Evolutionary conservation across 202 grass and related monocot species (phyloP).

Genomic region (Brachypodium distachyon): DNA sequence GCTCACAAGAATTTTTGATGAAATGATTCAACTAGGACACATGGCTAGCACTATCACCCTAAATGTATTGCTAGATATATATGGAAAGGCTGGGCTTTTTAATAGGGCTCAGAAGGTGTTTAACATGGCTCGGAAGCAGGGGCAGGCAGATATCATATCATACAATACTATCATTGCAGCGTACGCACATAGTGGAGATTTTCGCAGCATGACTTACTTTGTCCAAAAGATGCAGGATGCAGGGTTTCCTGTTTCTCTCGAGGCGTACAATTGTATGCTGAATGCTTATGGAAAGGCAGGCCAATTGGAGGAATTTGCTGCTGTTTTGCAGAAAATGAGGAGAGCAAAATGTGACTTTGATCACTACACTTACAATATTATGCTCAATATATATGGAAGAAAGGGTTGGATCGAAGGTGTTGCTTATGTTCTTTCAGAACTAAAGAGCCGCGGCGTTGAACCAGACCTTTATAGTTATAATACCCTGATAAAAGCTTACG

Average conservation of each 20-base stretch:
- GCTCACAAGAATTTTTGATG: slow-evolving; percentile 77
- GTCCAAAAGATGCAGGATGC: slow-evolving; percentile 62
- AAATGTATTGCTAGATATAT: slow-evolving; percentile 86
- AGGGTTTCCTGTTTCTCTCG: slow-evolving; percentile 69
- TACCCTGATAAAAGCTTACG: slow-evolving; percentile 84
- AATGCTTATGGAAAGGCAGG: slow-evolving; percentile 87
- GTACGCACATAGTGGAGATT: slow-evolving; percentile 58
- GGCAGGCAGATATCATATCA: slow-evolving; percentile 64
- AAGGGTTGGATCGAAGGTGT: slow-evolving; percentile 81
- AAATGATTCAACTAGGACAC: slow-evolving; percentile 68
- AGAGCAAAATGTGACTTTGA: slow-evolving; percentile 56
- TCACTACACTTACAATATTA: slow-evolving; percentile 96
- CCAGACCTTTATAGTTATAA: slow-evolving; percentile 85
- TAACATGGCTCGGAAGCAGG: slow-evolving; percentile 61
- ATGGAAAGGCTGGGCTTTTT: slow-evolving; percentile 70
- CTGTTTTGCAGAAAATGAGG: slow-evolving; percentile 86
- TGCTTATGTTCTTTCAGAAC: slow-evolving; percentile 56
- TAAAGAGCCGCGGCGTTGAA: slow-evolving; percentile 55
- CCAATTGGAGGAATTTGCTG: slow-evolving; percentile 59
- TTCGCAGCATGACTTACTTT: slow-evolving; percentile 57
- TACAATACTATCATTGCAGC: slow-evolving; percentile 93
- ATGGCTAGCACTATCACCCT: slow-evolving; percentile 58
- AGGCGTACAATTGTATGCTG: slow-evolving; percentile 80
- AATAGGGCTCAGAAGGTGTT: slow-evolving; percentile 68
- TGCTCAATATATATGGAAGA: slow-evolving; percentile 92